Evolutionary conservation across 805 yeast species (phyloP).

Genomic region (Phaffomyces opuntiae): DNA sequence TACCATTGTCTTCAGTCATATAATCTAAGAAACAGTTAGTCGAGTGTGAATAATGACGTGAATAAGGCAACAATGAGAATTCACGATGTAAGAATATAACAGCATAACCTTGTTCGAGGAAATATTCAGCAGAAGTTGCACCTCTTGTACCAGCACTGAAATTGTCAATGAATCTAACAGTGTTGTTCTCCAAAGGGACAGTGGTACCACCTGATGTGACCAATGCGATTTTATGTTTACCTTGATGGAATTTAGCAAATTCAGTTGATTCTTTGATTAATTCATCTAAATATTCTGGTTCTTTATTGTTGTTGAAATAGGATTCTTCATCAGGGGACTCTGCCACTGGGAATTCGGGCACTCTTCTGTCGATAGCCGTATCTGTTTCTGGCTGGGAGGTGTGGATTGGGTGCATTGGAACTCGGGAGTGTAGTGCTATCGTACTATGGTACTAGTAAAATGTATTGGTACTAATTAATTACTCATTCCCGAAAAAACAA

Average conservation of each 20-base stretch:
- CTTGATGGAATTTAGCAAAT: constrained; percentile 53
- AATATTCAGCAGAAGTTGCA: constrained; percentile 90
- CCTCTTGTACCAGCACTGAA: constrained; percentile 98
- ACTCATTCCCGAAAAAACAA: too few relatives aligned
- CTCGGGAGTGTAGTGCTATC: too few relatives aligned
- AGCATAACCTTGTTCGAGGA: constrained; percentile 78
- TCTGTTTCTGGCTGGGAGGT: constrained; percentile 66
- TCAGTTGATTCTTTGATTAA: constrained; percentile 48
- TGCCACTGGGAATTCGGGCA: constrained; percentile 78
- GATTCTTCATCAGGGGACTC: constrained; percentile 59
- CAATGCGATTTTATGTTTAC: constrained; percentile 50
- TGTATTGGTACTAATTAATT: too few relatives aligned
- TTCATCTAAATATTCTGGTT: constrained; percentile 68
- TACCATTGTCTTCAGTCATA: constrained; percentile 48
- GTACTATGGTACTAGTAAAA: too few relatives aligned
- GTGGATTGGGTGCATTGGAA: constrained; percentile 27
- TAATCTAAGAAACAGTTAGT: constrained; percentile 83
- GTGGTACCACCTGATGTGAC: constrained; percentile 98
- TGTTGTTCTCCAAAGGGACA: constrained; percentile 93
- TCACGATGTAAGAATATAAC: constrained; percentile 91
- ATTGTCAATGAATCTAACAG: constrained; percentile 94
- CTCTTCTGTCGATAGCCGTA: constrained; percentile 72
- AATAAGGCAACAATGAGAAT: constrained; percentile 84
- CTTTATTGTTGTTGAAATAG: constrained; percentile 64
- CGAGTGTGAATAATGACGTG: constrained; percentile 83